These are phyloP conservation scores for Zygosaccharomyces sapae DNA, from an alignment of 1,139 yeast genomes.

Conservation along the genomic window DNA sequence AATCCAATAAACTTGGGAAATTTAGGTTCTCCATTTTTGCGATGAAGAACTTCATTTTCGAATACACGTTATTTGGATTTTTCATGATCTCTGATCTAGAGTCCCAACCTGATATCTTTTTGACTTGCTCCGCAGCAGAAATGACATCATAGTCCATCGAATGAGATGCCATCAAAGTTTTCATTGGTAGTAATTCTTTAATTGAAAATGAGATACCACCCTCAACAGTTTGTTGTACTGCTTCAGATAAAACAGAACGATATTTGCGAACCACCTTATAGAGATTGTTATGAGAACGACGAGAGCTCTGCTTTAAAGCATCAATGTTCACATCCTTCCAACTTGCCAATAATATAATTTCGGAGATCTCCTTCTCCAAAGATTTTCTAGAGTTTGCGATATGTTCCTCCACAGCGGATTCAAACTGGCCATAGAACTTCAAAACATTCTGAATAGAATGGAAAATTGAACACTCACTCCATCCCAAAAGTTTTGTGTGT, in stretches of 20 bases:
- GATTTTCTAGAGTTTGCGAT: conserved; percentile 47
- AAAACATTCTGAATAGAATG: conserved; percentile 59
- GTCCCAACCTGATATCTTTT: conserved; percentile 45
- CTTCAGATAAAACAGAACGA: conserved; percentile 55
- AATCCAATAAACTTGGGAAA: conserved; percentile 42
- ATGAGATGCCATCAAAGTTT: conserved; percentile 11
- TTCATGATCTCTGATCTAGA: conserved; percentile 54
- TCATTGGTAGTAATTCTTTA: conserved; percentile 13
- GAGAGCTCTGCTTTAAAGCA: conserved; percentile 90
- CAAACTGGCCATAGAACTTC: conserved; percentile 64
- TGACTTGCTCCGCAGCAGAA: conserved; percentile 18
- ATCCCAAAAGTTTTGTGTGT: conserved; percentile 41
- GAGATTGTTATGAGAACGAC: conserved; percentile 76
- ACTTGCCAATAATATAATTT: conserved; percentile 82
- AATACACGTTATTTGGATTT: conserved; percentile 46
- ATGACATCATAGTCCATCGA: conserved; percentile 6
- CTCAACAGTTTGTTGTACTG: conserved; percentile 57
- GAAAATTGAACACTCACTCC: conserved; percentile 20
- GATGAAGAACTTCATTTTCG: conserved; percentile 52
- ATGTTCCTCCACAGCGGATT: conserved; percentile 44
- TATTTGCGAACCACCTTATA: conserved; percentile 83
- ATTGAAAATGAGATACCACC: conserved; percentile 44
- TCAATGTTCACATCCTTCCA: conserved; percentile 97
- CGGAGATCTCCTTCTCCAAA: conserved; percentile 75
- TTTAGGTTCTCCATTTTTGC: conserved; percentile 38